phyloP scores from a whole-genome alignment of 1,139 yeast genomes.

The Geotrichum carabidarum region DNA sequence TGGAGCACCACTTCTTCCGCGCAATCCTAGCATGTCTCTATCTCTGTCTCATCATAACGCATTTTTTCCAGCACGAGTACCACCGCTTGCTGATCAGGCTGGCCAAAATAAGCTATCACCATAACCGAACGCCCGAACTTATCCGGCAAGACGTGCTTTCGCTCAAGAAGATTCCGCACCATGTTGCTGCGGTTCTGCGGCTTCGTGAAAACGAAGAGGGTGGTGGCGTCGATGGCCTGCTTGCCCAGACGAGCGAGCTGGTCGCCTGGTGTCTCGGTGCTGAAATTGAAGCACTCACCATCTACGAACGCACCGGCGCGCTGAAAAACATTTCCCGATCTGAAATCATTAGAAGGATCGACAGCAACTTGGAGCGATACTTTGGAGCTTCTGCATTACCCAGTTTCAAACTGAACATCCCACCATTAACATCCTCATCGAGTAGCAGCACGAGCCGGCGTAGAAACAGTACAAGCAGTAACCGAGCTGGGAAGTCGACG shows the following conservation, averaged over 20 bases:
- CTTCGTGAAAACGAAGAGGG: slow-evolving; percentile 73
- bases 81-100: slow-evolving; percentile 55
- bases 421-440: slow-evolving; percentile 29
- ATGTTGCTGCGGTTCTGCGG: slow-evolving; percentile 67
- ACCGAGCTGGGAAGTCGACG: not conserved
- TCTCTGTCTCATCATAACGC: not conserved
- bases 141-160: slow-evolving; percentile 77
- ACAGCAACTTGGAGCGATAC: slow-evolving; percentile 59
- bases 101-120: slow-evolving; percentile 60
- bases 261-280: slow-evolving; percentile 85
- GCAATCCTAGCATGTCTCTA: slow-evolving; percentile 2
- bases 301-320: slow-evolving; percentile 77
- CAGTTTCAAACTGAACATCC: slow-evolving; percentile 25
- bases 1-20: slow-evolving; percentile 4
- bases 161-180: slow-evolving; percentile 69
- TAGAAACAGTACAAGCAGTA: slow-evolving; percentile 39
- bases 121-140: slow-evolving; percentile 77
- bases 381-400: slow-evolving; percentile 69
- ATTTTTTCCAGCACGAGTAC: slow-evolving; percentile 29
- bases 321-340: slow-evolving; percentile 46
- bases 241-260: slow-evolving; percentile 71
- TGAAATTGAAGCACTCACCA: slow-evolving; percentile 64
- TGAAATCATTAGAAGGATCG: slow-evolving; percentile 55
- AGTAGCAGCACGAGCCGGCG: slow-evolving; percentile 38
- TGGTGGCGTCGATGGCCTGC: slow-evolving; percentile 80